These are phyloP conservation scores for Penicillium sp. DNA, from an alignment of 2,329 filamentous ascomycete species.

Conservation along the genomic window DNA sequence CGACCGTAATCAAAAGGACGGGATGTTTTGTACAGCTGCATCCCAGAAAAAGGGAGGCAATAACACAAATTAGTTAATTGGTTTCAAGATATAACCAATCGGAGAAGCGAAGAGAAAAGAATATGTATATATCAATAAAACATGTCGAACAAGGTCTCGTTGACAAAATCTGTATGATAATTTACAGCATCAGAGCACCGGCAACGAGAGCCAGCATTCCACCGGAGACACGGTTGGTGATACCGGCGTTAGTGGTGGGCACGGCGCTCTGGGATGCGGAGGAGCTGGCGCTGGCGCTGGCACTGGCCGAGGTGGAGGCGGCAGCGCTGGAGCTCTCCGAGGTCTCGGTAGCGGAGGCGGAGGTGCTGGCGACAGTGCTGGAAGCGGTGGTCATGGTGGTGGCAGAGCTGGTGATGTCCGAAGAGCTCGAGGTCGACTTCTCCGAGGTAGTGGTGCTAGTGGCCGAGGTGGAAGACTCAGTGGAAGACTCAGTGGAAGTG, in stretches of 20 bases:
- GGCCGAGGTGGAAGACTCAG: slow-evolving; percentile 11
- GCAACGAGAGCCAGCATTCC: slow-evolving; percentile 30
- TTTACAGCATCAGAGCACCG: slow-evolving; percentile 31
- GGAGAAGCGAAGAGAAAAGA: neutral
- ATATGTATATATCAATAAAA: slow-evolving; percentile 1
- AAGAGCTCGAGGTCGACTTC: slow-evolving; percentile 14
- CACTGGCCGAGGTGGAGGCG: slow-evolving; percentile 6
- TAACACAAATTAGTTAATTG: neutral
- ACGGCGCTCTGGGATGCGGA: slow-evolving; percentile 17
- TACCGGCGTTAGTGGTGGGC: slow-evolving; percentile 26
- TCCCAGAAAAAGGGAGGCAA: neutral
- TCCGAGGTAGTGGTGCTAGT: slow-evolving; percentile 19
- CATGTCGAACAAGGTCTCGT: neutral
- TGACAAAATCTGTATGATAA: neutral
- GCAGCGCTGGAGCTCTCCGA: slow-evolving; percentile 18
- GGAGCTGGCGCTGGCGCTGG: slow-evolving; percentile 8
- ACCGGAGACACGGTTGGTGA: slow-evolving; percentile 28
- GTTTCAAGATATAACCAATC: slow-evolving; percentile 2
- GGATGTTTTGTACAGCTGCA: slow-evolving; percentile 1
- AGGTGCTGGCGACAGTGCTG: slow-evolving; percentile 12
- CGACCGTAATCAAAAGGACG: neutral
- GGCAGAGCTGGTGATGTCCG: slow-evolving; percentile 11
- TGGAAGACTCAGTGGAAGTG: slow-evolving; percentile 18
- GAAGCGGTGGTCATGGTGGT: slow-evolving; percentile 18
- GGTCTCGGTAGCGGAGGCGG: slow-evolving; percentile 15